Evolutionary conservation across 2,329 filamentous ascomycete genomes (phyloP), one percentile per base, ranked within the genome.

Genomic region (Talaromyces sp.): DNA sequence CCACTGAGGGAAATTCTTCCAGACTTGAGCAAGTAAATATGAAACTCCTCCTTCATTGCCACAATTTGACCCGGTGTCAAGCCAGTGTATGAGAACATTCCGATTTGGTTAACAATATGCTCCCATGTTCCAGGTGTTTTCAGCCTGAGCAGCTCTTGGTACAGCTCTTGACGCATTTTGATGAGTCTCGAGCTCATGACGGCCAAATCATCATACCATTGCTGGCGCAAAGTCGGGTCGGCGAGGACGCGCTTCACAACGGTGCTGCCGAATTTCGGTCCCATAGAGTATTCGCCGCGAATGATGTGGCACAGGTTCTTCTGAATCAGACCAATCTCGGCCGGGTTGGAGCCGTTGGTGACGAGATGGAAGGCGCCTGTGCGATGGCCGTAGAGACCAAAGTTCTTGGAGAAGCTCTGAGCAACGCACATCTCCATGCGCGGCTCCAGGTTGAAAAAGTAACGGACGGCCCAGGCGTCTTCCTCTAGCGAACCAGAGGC

Each of bases 171-270:
- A 67, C 93, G 89, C 93, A 97, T 98, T 68, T 84, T 82, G 69
- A 92, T 96, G 80, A 98, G 97, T 68, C 93, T 89, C 53, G 93
- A 93, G 39, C 91, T 92, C 93, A 98, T 98, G 68, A 89, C 91
- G 65, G 85, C 84, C 67, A 98, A 82, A 75, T 98, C 93, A 60
- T 88, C 88, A 76, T 96, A 88, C 93, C 93, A 98, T 79, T 96
- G 88, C 42, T 86, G 84, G 72, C 93, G 95, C 62, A 98, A 85
- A 60, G 83, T 79, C 1, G 84, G 75, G 74, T 93, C 88, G 72
- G 93, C 95, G 65, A 98, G 84, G 30, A 96, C 86, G 55, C 87
- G 86, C 71, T 88, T 88, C 28, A 91, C 93, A 68, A 97, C 92
- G 69, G 89, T 88, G 17, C 92, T 92, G 66, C 93, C 93, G 73